Evolutionary conservation across 192 early-diverging fungal genomes (phyloP).

Genomic region (Backusella psychrophila): DNA sequence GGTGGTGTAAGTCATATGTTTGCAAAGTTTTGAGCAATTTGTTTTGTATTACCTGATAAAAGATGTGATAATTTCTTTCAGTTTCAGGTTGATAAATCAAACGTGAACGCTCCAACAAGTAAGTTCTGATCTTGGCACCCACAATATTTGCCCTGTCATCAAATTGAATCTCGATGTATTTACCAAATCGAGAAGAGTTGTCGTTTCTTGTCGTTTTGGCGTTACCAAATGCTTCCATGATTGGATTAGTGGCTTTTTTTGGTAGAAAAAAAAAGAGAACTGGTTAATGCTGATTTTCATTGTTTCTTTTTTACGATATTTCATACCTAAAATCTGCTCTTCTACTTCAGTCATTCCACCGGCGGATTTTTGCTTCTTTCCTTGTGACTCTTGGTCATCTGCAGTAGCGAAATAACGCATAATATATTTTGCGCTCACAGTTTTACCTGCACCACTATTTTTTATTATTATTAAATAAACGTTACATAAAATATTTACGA

Average conservation of each 20-base stretch:
- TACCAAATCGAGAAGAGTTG: slow-evolving; percentile 97
- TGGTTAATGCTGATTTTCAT: neutral
- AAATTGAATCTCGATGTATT: slow-evolving; percentile 98
- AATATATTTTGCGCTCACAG: slow-evolving; percentile 93
- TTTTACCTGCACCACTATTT: slow-evolving; percentile 91
- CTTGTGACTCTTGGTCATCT: slow-evolving; percentile 60
- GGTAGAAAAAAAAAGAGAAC: neutral
- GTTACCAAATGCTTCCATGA: slow-evolving; percentile 99
- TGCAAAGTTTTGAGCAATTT: neutral
- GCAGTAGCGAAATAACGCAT: slow-evolving; percentile 96
- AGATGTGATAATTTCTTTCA: slow-evolving; percentile 99
- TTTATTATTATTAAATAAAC: neutral
- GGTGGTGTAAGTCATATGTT: neutral
- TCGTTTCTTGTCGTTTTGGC: slow-evolving; percentile 99
- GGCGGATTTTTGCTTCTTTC: slow-evolving; percentile 37
- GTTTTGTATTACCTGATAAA: slow-evolving; percentile 73
- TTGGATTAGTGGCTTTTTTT: slow-evolving; percentile 89
- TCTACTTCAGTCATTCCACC: slow-evolving; percentile 69
- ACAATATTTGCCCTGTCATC: slow-evolving; percentile 80
- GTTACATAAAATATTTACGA: too few species aligned
- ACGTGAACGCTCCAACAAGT: slow-evolving; percentile 94
- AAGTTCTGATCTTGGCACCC: slow-evolving; percentile 94
- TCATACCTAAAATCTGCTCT: slow-evolving; percentile 71
- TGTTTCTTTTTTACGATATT: neutral
- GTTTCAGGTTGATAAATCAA: slow-evolving; percentile 90